Conservation (phyloP, 2,329 filamentous ascomycete genomes). For the Trichophyton schoenleinii region DNA sequence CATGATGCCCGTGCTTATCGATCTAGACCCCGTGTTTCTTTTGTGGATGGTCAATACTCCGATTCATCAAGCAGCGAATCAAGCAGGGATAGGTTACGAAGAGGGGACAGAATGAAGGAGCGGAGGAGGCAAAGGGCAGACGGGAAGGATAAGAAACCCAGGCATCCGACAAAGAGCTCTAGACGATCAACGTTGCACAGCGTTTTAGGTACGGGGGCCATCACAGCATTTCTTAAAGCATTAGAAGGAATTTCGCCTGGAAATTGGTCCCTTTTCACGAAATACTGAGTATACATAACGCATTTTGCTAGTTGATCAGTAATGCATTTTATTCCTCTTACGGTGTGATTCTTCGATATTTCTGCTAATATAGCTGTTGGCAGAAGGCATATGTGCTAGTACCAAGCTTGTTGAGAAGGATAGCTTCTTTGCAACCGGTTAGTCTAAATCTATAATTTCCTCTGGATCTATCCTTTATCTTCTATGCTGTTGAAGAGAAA, state of each 20-base stretch:
- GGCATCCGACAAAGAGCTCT: constrained; percentile 19
- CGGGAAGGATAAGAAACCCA: neutral
- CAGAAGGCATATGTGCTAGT: neutral
- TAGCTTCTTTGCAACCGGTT: neutral
- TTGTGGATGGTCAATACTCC: neutral
- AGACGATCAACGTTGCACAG: constrained; percentile 26
- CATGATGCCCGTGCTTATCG: neutral
- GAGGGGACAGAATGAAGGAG: neutral
- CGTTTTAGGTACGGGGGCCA: constrained; percentile 25
- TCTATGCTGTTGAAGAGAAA: neutral
- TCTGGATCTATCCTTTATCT: neutral
- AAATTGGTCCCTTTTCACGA: neutral
- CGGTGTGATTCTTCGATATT: no score
- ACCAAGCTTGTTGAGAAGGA: neutral
- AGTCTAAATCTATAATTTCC: neutral
- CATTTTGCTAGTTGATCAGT: neutral
- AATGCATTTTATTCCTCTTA: neutral
- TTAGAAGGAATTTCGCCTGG: constrained; percentile 22
- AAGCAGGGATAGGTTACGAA: constrained; percentile 6
- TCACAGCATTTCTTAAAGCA: constrained; percentile 30
- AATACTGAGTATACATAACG: neutral
- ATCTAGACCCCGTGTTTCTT: neutral
- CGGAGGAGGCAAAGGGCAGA: neutral
- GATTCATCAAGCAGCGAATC: constrained; percentile 14
- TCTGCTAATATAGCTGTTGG: neutral